Evolutionary conservation across 2,329 filamentous ascomycete species (phyloP).

Genomic region (Colletotrichum viniferum): DNA sequence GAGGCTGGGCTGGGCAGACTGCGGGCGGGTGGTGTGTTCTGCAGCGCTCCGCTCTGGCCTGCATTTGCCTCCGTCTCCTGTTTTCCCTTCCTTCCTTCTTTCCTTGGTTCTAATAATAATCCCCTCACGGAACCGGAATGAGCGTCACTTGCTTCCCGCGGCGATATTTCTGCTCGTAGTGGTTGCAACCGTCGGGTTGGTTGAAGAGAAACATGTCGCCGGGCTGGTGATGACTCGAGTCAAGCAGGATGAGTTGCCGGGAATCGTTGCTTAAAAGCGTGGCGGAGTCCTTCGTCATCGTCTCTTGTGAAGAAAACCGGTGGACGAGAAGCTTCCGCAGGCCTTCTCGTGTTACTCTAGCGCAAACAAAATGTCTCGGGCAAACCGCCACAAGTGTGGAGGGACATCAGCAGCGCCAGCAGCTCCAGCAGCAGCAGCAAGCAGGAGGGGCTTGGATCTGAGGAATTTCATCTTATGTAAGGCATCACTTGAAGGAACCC

Average conservation of each 20-base stretch:
- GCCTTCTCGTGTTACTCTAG: slow-evolving; percentile 12
- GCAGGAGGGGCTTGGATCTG: neutral
- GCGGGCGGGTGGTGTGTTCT: neutral
- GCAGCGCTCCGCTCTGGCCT: neutral
- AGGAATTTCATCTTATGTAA: neutral
- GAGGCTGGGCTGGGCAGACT: neutral
- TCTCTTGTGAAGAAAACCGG: slow-evolving; percentile 4
- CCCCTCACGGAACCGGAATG: neutral
- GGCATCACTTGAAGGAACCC: neutral
- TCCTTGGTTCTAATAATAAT: slow-evolving; percentile 13
- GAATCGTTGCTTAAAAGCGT: neutral
- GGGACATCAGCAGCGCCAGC: neutral
- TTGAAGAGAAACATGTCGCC: neutral
- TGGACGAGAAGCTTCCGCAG: slow-evolving; percentile 12
- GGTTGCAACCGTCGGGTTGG: neutral
- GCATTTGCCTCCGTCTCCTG: neutral
- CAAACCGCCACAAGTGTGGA: slow-evolving; percentile 6
- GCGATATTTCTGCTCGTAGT: neutral
- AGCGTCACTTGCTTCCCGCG: slow-evolving; percentile 3
- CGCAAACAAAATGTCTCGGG: slow-evolving; percentile 16
- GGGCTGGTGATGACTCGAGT: neutral
- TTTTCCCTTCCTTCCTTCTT: neutral
- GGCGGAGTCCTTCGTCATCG: slow-evolving; percentile 13
- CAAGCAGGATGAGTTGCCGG: neutral
- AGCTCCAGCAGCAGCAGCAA: neutral